Base-by-base conservation (phyloP, 1,284 basidiomycete genomes). In the Xerocomus nothofagi region DNA sequence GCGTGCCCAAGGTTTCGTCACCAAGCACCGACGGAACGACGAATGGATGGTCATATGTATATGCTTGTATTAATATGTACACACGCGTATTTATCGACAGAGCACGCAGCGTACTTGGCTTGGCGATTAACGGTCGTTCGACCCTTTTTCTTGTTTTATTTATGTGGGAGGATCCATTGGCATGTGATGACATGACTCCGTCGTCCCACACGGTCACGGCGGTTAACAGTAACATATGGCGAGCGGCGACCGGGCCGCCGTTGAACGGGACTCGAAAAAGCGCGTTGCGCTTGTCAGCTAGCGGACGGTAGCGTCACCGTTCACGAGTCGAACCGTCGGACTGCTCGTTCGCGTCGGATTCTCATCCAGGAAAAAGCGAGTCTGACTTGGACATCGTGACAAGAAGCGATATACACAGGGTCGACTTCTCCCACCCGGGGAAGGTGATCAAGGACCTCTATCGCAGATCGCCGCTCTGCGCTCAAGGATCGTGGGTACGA, bases 371-470 rank as follows among this genome's bases (percentile, higher is more conserved):
- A 38, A 37, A 24, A 41, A 37, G 32, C 17, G 10, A 11, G 9
- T n/a, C 17, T 9, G 39, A 40, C 23, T 24, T n/a, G n/a, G n/a
- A n/a, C 30, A 46, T 31, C 18, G 36, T 23, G 34, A 18, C 36
- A 51, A 26, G 38, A 36, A 33, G 31, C 7, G 9, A 21, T 36
- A 32, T 17, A 24, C 26, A 24, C 41, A 42, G 23, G 17, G 12
- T 23, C 29, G 12, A 1, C 29, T 50, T 50, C 44, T 50, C 53
- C 23, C 54, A 55, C 42, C 47, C 32, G 33, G 47, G 32, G 31
- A n/a, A 21, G 4, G 5, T 26, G 11, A 12, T 38, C 33, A 10
- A 51, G 14, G 41, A n/a, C n/a, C 18, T 23, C 6, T 6, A 30
- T 26, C 24, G 21, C 29, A 26, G 33, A 44, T 24, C 31, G 18